Evolutionary conservation across 1,284 basidiomycete genomes (phyloP).

Genomic region (Boletus calvinii): DNA sequence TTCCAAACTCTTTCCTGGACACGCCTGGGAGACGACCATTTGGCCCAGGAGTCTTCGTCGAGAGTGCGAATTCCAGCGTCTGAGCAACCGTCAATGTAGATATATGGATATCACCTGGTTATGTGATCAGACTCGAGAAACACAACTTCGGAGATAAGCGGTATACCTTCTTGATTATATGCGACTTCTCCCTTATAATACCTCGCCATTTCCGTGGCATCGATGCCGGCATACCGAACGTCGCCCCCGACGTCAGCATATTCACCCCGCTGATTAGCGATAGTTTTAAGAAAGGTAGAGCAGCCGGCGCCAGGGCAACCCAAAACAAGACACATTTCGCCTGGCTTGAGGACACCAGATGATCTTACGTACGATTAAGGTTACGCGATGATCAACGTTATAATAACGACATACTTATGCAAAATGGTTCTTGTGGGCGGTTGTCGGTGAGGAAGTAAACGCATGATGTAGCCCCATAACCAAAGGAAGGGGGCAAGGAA

Average conservation of each 20-base stretch:
- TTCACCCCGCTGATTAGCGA: conserved; percentile 68
- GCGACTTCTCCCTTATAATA: conserved; percentile 81
- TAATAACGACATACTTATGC: conserved; percentile 54
- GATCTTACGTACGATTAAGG: conserved; percentile 44
- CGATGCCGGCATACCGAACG: conserved; percentile 73
- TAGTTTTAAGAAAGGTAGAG: conserved; percentile 74
- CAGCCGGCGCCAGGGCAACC: conserved; percentile 84
- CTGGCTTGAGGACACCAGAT: conserved; percentile 62
- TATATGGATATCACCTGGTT: conserved; percentile 68
- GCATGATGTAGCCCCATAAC: conserved; percentile 48
- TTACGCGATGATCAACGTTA: conserved; percentile 14
- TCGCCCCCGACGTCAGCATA: conserved; percentile 64
- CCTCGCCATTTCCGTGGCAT: conserved; percentile 61
- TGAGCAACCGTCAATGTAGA: conserved; percentile 76
- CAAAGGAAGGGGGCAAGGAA: conserved; percentile 54
- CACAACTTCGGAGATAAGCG: background rate
- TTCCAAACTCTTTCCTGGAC: conserved; percentile 57
- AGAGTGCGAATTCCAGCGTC: conserved; percentile 66
- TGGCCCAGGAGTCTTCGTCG: conserved; percentile 65
- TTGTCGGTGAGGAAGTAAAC: conserved; percentile 57
- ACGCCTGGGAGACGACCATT: conserved; percentile 71
- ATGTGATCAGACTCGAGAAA: conserved; percentile 2
- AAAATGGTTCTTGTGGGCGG: conserved; percentile 55
- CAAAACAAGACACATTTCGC: conserved; percentile 56
- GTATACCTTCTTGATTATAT: conserved; percentile 75